Evolutionary conservation across 2,329 filamentous ascomycete genomes (phyloP), one percentile per base, ranked within the genome.

Genomic region (Fusarium sp.): DNA sequence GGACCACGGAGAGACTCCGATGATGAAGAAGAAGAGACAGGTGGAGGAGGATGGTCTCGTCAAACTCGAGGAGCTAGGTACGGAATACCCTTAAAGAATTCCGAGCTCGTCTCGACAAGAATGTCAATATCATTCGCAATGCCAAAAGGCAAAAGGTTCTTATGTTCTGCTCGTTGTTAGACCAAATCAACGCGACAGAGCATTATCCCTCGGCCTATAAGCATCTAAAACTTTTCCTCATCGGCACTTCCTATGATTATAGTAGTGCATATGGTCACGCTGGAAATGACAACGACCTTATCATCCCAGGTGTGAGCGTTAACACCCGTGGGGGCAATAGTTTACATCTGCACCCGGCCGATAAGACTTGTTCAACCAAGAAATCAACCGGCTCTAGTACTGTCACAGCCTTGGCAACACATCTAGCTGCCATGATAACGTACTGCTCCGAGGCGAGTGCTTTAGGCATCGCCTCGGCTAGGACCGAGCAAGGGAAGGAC

Each of bases 351-450:
- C 56, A 59, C 11, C 24, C 45, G 0, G 52, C 62, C 2, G 35
- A 65, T 3, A 67, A 50, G 24, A 34, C 62, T 6, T 63, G 27
- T 5, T 54, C 56, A 18, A 56, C 58, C 34, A 68, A 73, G 10
- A 60, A 73, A 10, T 60, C 20, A 1, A 69, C 72, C 0, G 68
- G 78, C 1, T 80, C 74, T 0, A 78, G 74, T 8, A 64, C 81
- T 0, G 75, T 80, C 4, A 80, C 79, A 4, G 80, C 80, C 0
- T 61, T 82, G 2, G 80, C 76, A 2, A 67, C 79, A 1, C 80
- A 79, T 1, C 64, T 79, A 8, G 80, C 78, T 5, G 79, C 79
- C 6, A 65, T 80, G 20, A 74, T 82, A 4, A 69, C 80, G 1
- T 78, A 76, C 42, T 77, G 74, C 60, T 69, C 75, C 52, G 70